These are phyloP conservation scores for Chlorophyllum brunneum DNA, from an alignment of 768 basidiomycete genomes.

Conservation along the genomic window DNA sequence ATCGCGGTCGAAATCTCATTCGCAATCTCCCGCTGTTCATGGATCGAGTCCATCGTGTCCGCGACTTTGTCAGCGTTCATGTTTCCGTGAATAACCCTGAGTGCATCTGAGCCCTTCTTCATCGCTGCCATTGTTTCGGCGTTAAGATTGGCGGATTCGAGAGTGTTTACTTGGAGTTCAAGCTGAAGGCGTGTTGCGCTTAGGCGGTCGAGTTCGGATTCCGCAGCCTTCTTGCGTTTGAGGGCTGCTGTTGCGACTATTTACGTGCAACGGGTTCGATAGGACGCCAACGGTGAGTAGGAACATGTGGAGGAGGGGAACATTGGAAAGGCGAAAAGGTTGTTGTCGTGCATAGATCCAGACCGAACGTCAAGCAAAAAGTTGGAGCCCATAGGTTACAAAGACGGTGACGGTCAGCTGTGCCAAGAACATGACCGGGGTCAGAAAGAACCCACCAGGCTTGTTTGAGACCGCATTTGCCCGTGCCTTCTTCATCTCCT, in stretches of 20 bases:
- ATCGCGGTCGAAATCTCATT: conserved; percentile 91
- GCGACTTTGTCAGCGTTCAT: conserved; percentile 94
- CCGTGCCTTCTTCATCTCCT: conserved; percentile 88
- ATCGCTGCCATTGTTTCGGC: conserved; percentile 96
- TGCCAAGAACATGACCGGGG: conserved; percentile 1
- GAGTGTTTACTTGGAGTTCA: conserved; percentile 94
- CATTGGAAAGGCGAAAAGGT: neutral
- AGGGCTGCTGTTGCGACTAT: conserved; percentile 86
- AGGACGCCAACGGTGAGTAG: neutral
- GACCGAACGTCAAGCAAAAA: neutral
- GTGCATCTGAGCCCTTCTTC: conserved; percentile 90
- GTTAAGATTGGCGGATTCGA: conserved; percentile 97
- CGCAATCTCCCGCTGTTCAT: conserved; percentile 88
- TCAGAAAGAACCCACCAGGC: conserved; percentile 56
- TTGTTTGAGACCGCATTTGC: conserved; percentile 94
- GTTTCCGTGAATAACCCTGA: conserved; percentile 85
- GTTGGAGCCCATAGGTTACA: neutral
- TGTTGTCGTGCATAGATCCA: neutral
- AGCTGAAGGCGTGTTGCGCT: conserved; percentile 85
- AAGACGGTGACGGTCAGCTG: neutral
- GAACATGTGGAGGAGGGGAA: neutral
- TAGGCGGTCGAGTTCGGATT: conserved; percentile 82
- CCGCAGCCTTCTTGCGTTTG: conserved; percentile 88
- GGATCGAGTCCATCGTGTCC: conserved; percentile 78
- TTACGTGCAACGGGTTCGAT: neutral